Evolutionary conservation across 2,329 filamentous ascomycete species (phyloP), one percentile per base, ranked within the genome.

Genomic region (Pseudocercospora fijiensis): DNA sequence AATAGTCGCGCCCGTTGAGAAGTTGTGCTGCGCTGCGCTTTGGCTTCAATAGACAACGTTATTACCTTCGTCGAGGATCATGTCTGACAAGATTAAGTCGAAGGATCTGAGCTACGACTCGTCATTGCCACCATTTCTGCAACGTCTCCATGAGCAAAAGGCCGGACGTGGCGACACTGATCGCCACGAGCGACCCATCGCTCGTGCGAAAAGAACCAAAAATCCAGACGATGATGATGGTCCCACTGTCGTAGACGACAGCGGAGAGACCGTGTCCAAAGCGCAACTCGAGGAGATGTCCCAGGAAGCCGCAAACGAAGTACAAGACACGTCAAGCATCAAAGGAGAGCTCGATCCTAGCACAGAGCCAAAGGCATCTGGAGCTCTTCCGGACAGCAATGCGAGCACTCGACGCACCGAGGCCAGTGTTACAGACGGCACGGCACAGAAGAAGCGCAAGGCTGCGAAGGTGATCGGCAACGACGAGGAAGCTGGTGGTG

Each of bases 181-280:
- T 63, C 77, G 78, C 53, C 80, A 81, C 72, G 81, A 81, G 65
- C 75, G 75, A 4, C 76, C 76, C 9, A 70, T 80, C 22, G 77
- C 79, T 10, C 77, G 81, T 57, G 80, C 80, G 53, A 81, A 77
- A 70, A 84, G 71, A 71, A 76, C 67, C 16, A 85, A 80, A 64
- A 87, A 88, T 69, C 88, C 88, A 45, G 87, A 92, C 65, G 89
- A 89, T 11, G 90, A 94, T 69, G 90, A 94, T 75, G 88, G 83
- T 57, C 91, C 91, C 0, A 82, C 91, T 0, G 86, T 95, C 3
- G 85, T 94, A 69, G 90, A 92, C 73, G 82, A 84, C 4, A 89
- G 86, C 57, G 89, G 91, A 60, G 83, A 88, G 28, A 83, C 88
- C 53, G 76, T 78, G 69, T 86, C 70, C 66, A 83, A 78, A 71